A percentile compares a stretch with the other conserved stretches of the same genome.
Evolutionary conservation across 1,284 basidiomycete species (phyloP).

Genomic region (Chiua sp.): DNA sequence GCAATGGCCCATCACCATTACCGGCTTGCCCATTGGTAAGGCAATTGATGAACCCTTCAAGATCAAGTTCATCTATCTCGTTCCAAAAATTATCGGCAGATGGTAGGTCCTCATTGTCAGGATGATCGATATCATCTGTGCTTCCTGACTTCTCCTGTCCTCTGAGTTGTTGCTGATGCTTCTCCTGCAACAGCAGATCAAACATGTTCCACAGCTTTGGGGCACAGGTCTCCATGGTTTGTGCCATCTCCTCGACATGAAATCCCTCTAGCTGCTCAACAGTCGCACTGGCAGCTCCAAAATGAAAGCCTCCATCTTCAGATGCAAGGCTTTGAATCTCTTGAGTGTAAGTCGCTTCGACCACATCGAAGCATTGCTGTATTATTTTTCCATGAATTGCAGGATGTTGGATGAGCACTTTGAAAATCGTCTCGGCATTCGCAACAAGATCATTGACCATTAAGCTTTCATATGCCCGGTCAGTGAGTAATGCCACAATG

Average conservation of each 20-base stretch:
- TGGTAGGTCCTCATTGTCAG: no score
- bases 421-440: no score
- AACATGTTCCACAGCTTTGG: constrained; percentile 1
- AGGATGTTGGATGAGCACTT: no score
- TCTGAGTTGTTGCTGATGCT: no score
- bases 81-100: background rate
- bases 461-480: no score
- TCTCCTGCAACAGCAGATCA: no score
- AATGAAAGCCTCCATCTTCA: background rate
- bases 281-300: background rate
- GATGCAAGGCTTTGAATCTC: background rate
- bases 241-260: constrained; percentile 1
- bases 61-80: background rate
- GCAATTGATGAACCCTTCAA: background rate
- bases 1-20: no score
- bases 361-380: background rate
- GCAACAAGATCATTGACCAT: no score
- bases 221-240: background rate
- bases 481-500: no score
- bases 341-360: background rate
- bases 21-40: no score
- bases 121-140: background rate
- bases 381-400: background rate
- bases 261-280: constrained; percentile 6
- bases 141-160: no score